These are phyloP conservation scores for Penstemon eatonii DNA, from an alignment of 257 asterid genomes.

Conservation along the genomic window DNA sequence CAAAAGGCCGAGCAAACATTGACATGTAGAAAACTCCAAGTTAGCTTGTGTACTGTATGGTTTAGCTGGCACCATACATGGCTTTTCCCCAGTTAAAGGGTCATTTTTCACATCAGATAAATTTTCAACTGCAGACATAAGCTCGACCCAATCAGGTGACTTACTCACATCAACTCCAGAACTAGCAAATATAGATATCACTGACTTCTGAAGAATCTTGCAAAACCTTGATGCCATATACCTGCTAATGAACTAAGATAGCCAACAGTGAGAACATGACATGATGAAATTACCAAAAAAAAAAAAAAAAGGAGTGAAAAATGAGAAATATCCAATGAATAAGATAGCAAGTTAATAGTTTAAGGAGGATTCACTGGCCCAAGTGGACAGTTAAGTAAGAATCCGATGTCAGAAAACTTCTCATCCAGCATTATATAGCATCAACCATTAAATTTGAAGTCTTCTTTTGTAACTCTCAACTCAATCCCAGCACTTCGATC, in stretches of 20 bases:
- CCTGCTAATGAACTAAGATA: conserved; percentile 71
- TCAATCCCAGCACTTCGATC: conserved; percentile 22
- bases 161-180: conserved; percentile 54
- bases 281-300: conserved; percentile 10
- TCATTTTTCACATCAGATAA: conserved; percentile 30
- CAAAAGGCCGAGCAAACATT: conserved; percentile 55
- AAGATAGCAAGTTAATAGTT: conserved; percentile 4
- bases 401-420: background rate
- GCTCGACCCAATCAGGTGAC: conserved; percentile 61
- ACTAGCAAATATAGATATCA: conserved; percentile 47
- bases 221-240: conserved; percentile 73
- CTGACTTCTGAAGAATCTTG: conserved; percentile 59
- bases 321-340: background rate
- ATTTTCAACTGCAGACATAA: conserved; percentile 44
- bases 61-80: conserved; percentile 35
- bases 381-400: conserved; percentile 17
- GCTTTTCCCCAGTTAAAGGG: conserved; percentile 29
- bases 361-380: background rate
- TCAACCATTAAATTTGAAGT: background rate
- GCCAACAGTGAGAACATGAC: conserved; percentile 42
- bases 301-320: background rate
- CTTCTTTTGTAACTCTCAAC: conserved; percentile 4
- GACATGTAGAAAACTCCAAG: conserved; percentile 49
- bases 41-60: conserved; percentile 35
- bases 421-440: background rate